phyloP scores from a whole-genome alignment of 257 asterid genomes.

The Solanum appendiculatum region DNA sequence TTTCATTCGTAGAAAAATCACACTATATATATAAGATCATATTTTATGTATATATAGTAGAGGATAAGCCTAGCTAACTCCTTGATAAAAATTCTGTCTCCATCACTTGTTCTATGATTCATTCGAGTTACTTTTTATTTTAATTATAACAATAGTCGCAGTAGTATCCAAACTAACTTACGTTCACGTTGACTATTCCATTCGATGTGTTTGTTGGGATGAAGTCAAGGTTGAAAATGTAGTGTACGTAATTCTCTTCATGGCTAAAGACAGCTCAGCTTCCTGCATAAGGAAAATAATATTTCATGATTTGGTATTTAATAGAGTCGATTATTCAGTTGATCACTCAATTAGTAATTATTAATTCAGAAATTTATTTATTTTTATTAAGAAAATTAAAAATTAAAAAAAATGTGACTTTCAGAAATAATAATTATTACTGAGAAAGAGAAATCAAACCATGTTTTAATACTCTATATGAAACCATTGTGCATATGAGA shows the following conservation, averaged over 20 bases:
- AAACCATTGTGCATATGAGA: neutral
- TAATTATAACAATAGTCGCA: neutral
- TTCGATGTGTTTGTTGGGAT: too few relatives aligned
- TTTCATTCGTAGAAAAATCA: neutral
- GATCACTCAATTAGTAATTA: neutral
- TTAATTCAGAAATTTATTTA: too few relatives aligned
- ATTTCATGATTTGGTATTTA: neutral
- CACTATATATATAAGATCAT: neutral
- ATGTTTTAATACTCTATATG: neutral
- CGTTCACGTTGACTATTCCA: neutral
- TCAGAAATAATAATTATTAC: neutral
- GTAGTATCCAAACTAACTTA: neutral
- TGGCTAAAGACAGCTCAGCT: neutral
- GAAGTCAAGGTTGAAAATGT: too few relatives aligned
- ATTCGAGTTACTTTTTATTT: neutral
- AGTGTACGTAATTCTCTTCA: neutral
- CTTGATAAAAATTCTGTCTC: neutral
- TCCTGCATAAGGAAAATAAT: neutral
- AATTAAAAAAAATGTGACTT: too few relatives aligned
- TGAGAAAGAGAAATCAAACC: neutral
- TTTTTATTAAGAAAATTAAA: neutral
- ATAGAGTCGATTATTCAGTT: neutral
- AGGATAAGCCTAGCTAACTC: neutral
- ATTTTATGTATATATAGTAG: neutral
- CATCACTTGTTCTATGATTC: neutral